These are phyloP conservation scores for Agapanthus africanus DNA, from an alignment of 106 monocot species.

Conservation along the genomic window DNA sequence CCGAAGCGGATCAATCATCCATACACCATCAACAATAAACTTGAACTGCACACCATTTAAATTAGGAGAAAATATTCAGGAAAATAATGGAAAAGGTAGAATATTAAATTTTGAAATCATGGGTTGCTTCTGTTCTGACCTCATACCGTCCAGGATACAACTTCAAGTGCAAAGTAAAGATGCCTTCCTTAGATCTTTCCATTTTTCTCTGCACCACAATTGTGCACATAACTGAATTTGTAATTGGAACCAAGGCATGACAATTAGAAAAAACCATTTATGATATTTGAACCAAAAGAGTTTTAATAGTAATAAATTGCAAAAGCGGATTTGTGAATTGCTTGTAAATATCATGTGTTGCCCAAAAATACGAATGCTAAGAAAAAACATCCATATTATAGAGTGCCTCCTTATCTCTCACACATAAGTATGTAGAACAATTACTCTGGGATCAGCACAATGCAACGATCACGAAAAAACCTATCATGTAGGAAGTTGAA, in stretches of 20 bases:
- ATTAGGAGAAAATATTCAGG: not conserved
- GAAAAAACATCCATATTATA: too few species aligned
- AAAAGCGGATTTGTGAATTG: too few species aligned
- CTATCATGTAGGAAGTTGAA: too few species aligned
- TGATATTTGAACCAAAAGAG: not conserved
- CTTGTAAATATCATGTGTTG: too few species aligned
- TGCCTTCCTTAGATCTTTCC: conserved; percentile 55
- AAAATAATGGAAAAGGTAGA: not conserved
- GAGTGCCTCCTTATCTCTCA: too few species aligned
- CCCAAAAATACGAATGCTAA: too few species aligned
- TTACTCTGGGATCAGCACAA: not conserved
- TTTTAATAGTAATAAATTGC: not conserved
- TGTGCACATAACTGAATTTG: not conserved
- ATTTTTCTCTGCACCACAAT: conserved; percentile 54
- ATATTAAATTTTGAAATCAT: not conserved
- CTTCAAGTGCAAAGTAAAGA: conserved; percentile 58
- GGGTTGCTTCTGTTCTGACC: conserved; percentile 24
- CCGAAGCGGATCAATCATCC: conserved; percentile 69
- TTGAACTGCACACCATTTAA: conserved; percentile 53
- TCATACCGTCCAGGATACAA: conserved; percentile 90
- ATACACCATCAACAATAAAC: conserved; percentile 87
- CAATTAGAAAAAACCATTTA: not conserved
- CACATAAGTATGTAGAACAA: not conserved
- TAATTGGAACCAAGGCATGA: not conserved
- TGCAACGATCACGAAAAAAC: not conserved